phyloP scores from a whole-genome alignment of 495 filamentous ascomycete species.

The Podospora didyma region DNA sequence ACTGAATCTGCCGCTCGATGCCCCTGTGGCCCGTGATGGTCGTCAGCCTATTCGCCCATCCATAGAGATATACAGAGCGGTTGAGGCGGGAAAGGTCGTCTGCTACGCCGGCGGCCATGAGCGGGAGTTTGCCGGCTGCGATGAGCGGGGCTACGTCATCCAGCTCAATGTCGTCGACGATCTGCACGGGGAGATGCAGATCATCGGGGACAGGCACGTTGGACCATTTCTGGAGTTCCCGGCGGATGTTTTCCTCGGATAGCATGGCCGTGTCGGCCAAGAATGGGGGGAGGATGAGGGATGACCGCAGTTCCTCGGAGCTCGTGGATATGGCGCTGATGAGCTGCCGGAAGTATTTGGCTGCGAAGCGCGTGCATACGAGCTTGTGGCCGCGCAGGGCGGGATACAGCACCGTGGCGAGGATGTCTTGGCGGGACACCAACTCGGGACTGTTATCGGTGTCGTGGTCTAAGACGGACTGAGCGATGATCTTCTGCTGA shows the following conservation, averaged over 20 bases:
- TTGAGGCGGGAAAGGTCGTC: conserved; percentile 25
- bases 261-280: neutral
- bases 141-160: conserved; percentile 15
- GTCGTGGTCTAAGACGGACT: conserved; percentile 31
- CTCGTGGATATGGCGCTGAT: conserved; percentile 34
- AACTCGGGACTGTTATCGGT: conserved; percentile 22
- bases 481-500: conserved; percentile 31
- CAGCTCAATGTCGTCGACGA: conserved; percentile 24
- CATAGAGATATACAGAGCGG: conserved; percentile 28
- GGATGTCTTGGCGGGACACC: conserved; percentile 27
- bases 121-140: conserved; percentile 13
- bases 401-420: conserved; percentile 32
- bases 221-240: conserved; percentile 21
- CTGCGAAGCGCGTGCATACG: conserved; percentile 33
- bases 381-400: conserved; percentile 31
- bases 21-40: conserved; percentile 30
- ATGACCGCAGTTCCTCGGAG: conserved; percentile 34
- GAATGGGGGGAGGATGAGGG: conserved; percentile 24
- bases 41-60: conserved; percentile 23
- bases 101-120: conserved; percentile 24
- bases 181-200: conserved; percentile 22
- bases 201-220: conserved; percentile 22
- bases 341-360: conserved; percentile 35
- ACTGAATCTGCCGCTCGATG: conserved; percentile 26
- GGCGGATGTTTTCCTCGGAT: conserved; percentile 6